phyloP scores from a whole-genome alignment of 140 eudicot genomes.

The Stevia rebaudiana region DNA sequence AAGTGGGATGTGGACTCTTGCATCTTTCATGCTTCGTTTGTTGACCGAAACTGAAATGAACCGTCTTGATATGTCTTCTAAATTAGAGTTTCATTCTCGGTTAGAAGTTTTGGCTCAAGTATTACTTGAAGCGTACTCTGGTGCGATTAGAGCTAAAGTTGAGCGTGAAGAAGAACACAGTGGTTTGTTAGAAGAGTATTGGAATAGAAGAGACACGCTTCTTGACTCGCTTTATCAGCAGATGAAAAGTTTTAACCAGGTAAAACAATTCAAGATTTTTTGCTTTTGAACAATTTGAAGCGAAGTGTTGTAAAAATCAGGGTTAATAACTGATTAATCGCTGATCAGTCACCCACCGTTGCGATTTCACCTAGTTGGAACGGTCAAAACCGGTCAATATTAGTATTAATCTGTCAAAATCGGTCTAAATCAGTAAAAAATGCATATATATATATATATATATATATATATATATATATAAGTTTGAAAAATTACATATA shows the following conservation, averaged over 20 bases:
- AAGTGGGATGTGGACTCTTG: slow-evolving; percentile 81
- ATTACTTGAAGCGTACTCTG: slow-evolving; percentile 77
- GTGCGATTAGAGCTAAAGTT: slow-evolving; percentile 71
- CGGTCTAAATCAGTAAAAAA: too few relatives aligned
- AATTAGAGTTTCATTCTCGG: slow-evolving; percentile 50
- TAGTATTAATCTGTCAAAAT: too few relatives aligned
- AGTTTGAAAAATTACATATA: too few relatives aligned
- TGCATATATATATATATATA: too few relatives aligned
- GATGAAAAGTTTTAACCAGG: slow-evolving; percentile 71
- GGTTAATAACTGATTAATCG: too few relatives aligned
- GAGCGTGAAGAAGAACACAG: slow-evolving; percentile 78
- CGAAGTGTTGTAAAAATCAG: too few relatives aligned
- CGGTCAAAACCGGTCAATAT: too few relatives aligned
- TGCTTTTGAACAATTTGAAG: not conserved
- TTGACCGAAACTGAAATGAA: slow-evolving; percentile 45
- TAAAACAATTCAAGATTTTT: slow-evolving; percentile 14
- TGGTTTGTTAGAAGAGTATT: slow-evolving; percentile 64
- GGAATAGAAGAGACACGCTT: slow-evolving; percentile 66
- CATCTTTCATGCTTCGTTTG: slow-evolving; percentile 64
- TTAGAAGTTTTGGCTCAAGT: slow-evolving; percentile 60
- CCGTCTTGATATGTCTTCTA: slow-evolving; percentile 44
- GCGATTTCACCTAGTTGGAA: too few relatives aligned
- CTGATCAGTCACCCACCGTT: too few relatives aligned
- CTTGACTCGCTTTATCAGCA: slow-evolving; percentile 70
- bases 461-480: too few relatives aligned